Evolutionary conservation across 441 rosid species (phyloP), one percentile per base, ranked within the genome.

Genomic region (Bruguiera hainesii): DNA sequence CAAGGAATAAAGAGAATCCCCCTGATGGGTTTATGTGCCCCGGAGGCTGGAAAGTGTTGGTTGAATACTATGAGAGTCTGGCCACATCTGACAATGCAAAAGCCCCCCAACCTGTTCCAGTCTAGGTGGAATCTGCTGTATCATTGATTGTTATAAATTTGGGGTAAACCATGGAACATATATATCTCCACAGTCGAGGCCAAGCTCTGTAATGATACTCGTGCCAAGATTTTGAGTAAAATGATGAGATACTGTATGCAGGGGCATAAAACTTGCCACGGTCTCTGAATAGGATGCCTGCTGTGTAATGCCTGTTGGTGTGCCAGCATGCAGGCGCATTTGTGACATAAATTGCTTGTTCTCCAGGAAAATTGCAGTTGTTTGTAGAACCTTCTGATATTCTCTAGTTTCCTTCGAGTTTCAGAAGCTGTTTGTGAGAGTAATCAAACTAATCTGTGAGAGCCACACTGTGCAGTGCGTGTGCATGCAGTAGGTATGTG

Each of bases 21-120:
- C 96, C 98, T 1, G 90, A 87, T 58, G 98, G 98, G 48, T 93
- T 93, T 75, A 89, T 93, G 98, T 93, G 98, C 76, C 95, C 96
- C 10, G 87, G 93, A 37, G 97, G 98, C 21, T 93, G 97, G 98
- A 59, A 93, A 73, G 97, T 93, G 71, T 72, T 91, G 79, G 98
- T 94, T 0, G 96, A 91, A 5, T 89, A 94, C 79, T 94, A 91
- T 1, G 94, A 84, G 65, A 87, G 96, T 70, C 72, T 87, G 70
- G 63, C 82, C 21, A 80, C 84, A 1, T 71, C 84, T 0, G 83
- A 73, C 61, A 82, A 58, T 56, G 89, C 81, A 64, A 81, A 79
- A 75, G 71, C 86, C 55, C 84, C 87, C 0, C 89, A 82, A 82
- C 83, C 85, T 28, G 85, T 88, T 76, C 71, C 84, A 6, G 96